These are phyloP conservation scores for Arthrobotrys sphaeroides DNA, from an alignment of 2,329 filamentous ascomycete genomes.

Conservation along the genomic window DNA sequence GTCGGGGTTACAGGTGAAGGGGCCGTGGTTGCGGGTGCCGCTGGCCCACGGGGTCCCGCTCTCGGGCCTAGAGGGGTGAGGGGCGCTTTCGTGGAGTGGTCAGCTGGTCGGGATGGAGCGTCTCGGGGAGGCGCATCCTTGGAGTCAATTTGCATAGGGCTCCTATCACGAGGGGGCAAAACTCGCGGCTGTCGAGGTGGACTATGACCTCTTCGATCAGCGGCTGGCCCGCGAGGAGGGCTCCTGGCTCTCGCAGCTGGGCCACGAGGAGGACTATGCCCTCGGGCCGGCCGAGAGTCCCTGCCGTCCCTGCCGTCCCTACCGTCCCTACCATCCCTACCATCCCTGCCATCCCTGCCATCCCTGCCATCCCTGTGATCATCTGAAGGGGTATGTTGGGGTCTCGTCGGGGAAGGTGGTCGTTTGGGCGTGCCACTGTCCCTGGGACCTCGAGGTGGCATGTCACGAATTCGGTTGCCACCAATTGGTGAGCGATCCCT, in stretches of 20 bases:
- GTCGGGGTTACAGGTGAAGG: too few species aligned
- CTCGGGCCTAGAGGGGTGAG: slow-evolving; percentile 14
- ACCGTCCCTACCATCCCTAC: slow-evolving; percentile 17
- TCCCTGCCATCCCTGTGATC: slow-evolving; percentile 15
- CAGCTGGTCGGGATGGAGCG: slow-evolving; percentile 23
- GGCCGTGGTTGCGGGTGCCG: too few species aligned
- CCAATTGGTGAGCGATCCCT: slow-evolving; percentile 46
- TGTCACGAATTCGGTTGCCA: slow-evolving; percentile 23
- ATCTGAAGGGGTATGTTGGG: slow-evolving; percentile 13
- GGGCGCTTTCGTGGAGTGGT: slow-evolving; percentile 7
- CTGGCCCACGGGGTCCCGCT: slow-evolving; percentile 3
- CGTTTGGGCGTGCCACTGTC: slow-evolving; percentile 33
- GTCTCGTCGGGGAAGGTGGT: slow-evolving; percentile 24
- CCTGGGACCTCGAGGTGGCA: slow-evolving; percentile 9
- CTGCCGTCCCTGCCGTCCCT: too few species aligned
- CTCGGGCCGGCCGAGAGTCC: slow-evolving; percentile 14
- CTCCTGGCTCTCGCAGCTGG: slow-evolving; percentile 16
- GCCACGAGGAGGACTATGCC: slow-evolving; percentile 16
- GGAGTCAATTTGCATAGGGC: slow-evolving; percentile 51
- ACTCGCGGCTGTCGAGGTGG: slow-evolving; percentile 44
- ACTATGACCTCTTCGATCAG: slow-evolving; percentile 30
- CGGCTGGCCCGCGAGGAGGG: slow-evolving; percentile 41
- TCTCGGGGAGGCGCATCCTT: slow-evolving; percentile 24
- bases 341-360: slow-evolving; percentile 13
- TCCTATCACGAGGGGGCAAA: slow-evolving; percentile 26